These are phyloP conservation scores for Leptographium flavum DNA, from an alignment of 2,329 filamentous ascomycete species.

Conservation along the genomic window DNA sequence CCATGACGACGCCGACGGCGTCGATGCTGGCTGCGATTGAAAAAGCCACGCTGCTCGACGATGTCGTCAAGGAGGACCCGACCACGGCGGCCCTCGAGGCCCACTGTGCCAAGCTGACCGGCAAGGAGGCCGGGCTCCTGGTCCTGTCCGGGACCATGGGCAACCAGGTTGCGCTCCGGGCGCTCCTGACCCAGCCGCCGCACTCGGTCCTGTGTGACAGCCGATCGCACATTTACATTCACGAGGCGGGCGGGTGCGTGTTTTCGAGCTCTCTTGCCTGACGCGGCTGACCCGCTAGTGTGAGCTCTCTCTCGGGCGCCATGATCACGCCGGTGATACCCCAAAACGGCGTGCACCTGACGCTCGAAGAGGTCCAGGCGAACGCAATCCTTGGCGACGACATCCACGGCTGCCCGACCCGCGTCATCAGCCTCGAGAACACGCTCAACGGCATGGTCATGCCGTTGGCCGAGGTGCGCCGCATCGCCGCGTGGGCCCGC, in stretches of 20 bases:
- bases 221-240: constrained; percentile 61
- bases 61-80: constrained; percentile 68
- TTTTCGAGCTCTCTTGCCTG: neutral
- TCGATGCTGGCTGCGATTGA: constrained; percentile 73
- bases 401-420: constrained; percentile 66
- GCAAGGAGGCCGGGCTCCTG: constrained; percentile 64
- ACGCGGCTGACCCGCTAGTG: too few species aligned
- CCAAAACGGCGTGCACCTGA: constrained; percentile 57
- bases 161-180: constrained; percentile 72
- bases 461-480: constrained; percentile 55
- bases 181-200: constrained; percentile 66
- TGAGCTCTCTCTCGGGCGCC: constrained; percentile 58
- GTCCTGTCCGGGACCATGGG: constrained; percentile 90
- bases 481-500: constrained; percentile 58
- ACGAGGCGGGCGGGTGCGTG: constrained; percentile 45
- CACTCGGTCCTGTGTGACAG: constrained; percentile 68
- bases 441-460: constrained; percentile 68
- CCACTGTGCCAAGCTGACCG: constrained; percentile 57
- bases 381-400: constrained; percentile 52
- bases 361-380: constrained; percentile 59
- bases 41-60: constrained; percentile 63
- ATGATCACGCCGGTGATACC: constrained; percentile 53
- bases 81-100: constrained; percentile 65
- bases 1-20: constrained; percentile 57
- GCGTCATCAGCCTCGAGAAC: constrained; percentile 73